phyloP scores from a whole-genome alignment of 2,329 filamentous ascomycete species.

The Thielaviopsis populi region DNA sequence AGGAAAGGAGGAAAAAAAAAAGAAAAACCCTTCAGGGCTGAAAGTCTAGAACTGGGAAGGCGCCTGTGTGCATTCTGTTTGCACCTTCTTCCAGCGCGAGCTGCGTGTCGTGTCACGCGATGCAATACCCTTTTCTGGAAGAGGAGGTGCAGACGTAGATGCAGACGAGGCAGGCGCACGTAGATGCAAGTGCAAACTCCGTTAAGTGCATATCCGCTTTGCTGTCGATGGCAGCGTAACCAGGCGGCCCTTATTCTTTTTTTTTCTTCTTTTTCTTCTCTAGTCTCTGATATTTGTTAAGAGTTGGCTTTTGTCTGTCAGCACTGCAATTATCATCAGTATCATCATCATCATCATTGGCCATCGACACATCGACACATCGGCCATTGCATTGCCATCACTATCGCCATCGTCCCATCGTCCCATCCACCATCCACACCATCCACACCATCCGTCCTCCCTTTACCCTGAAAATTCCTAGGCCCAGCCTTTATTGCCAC shows the following conservation, averaged over 20 bases:
- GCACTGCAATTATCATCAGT: too few species aligned
- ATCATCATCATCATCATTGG: neutral
- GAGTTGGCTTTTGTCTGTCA: too few species aligned
- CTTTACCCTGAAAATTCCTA: neutral
- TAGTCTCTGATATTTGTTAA: too few species aligned
- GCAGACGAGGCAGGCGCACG: neutral
- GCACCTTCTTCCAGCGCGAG: neutral
- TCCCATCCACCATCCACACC: too few species aligned
- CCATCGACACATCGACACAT: too few species aligned
- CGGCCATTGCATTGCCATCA: neutral
- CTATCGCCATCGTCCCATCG: neutral
- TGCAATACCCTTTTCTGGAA: neutral
- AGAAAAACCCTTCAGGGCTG: neutral
- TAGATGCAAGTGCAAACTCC: neutral
- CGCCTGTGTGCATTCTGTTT: neutral
- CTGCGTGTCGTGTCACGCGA: neutral
- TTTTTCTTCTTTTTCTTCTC: too few species aligned
- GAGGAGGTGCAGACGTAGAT: neutral
- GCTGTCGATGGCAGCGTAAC: too few species aligned
- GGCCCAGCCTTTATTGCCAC: too few species aligned
- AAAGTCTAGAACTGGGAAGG: neutral
- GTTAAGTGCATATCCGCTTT: neutral
- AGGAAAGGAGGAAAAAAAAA: too few species aligned
- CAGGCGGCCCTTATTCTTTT: too few species aligned
- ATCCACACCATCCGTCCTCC: neutral